Evolutionary conservation across 352 stramenopile species (phyloP), one percentile per base, ranked within the genome.

Genomic region (Thalassiosira ordinaria): DNA sequence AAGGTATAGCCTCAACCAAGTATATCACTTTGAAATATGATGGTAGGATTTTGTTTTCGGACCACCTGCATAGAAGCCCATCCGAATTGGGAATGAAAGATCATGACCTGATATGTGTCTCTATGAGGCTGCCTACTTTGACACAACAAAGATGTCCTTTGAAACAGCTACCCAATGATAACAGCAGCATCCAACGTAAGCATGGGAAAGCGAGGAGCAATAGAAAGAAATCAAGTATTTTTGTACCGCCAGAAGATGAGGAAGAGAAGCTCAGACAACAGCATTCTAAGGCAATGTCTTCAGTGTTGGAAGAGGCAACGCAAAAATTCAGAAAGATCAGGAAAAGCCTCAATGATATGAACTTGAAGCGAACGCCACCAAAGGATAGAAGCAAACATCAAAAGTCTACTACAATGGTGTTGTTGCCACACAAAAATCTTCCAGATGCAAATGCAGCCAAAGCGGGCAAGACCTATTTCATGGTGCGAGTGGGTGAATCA

Each of bases 321-420:
- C 9, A 13, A 22, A 22, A 22, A 18, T 51, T 51, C 41, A 51
- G 16, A 16, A 3, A 51, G 41, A 51, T 51, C 9, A 7, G 41
- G 14, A 13, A 51, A 16, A 20, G 16, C 8, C 41, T 51, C 8
- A 20, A 51, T 20, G 8, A 7, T 5, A 51, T 51, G 41, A 39
- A 39, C 52, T 20, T 61, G n/a, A 39, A 61, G 27, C 52, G 52
- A 9, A 33, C 27, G 24, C 26, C 20, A 35, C 52, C 52, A 39
- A 61, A 61, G 52, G 16, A 6, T 2, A 35, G n/a, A n/a, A n/a
- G n/a, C n/a, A n/a, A n/a, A n/a, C n/a, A n/a, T n/a, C n/a, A n/a
- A n/a, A n/a, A n/a, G n/a, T n/a, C n/a, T n/a, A n/a, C n/a, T n/a
- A n/a, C n/a, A n/a, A n/a, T n/a, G n/a, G n/a, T n/a, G n/a, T n/a